Conservation (phyloP, 2,329 filamentous ascomycete species). For the Fusarium decemcellulare region DNA sequence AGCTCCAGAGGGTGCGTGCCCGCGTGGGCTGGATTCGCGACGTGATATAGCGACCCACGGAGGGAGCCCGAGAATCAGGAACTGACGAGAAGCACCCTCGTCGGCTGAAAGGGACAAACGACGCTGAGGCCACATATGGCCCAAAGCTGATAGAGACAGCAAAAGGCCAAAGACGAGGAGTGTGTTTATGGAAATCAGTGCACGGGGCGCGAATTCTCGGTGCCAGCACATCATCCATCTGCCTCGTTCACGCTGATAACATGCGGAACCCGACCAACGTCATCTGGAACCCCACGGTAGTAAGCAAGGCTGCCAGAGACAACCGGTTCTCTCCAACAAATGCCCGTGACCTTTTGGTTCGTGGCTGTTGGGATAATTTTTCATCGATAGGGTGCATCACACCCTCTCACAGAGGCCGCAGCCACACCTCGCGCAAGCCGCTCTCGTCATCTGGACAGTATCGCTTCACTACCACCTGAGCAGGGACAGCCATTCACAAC, state of each 20-base stretch:
- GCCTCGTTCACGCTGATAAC: not conserved
- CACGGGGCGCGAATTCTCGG: too few species aligned
- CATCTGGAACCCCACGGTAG: not conserved
- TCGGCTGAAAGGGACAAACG: conserved; percentile 17
- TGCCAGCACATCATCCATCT: too few species aligned
- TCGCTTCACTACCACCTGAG: conserved; percentile 38
- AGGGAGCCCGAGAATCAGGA: conserved; percentile 25
- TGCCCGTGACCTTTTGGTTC: conserved; percentile 10
- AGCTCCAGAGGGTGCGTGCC: conserved; percentile 24
- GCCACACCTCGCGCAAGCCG: conserved; percentile 39
- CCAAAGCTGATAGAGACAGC: not conserved
- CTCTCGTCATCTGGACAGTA: conserved; percentile 45
- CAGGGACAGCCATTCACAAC: conserved; percentile 32
- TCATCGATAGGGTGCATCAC: conserved; percentile 35
- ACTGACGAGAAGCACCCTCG: conserved; percentile 10
- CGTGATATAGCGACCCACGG: conserved; percentile 25
- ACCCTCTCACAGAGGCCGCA: conserved; percentile 30
- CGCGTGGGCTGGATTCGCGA: conserved; percentile 25
- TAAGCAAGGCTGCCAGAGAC: not conserved
- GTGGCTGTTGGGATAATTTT: conserved; percentile 22
- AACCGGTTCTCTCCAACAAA: not conserved
- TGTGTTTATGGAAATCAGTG: not conserved
- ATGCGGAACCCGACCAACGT: not conserved
- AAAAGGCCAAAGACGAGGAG: not conserved
- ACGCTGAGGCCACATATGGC: conserved; percentile 19